Evolutionary conservation across 2,329 filamentous ascomycete species (phyloP), one percentile per base, ranked within the genome.

Genomic region (Didymosphaeria variabile): DNA sequence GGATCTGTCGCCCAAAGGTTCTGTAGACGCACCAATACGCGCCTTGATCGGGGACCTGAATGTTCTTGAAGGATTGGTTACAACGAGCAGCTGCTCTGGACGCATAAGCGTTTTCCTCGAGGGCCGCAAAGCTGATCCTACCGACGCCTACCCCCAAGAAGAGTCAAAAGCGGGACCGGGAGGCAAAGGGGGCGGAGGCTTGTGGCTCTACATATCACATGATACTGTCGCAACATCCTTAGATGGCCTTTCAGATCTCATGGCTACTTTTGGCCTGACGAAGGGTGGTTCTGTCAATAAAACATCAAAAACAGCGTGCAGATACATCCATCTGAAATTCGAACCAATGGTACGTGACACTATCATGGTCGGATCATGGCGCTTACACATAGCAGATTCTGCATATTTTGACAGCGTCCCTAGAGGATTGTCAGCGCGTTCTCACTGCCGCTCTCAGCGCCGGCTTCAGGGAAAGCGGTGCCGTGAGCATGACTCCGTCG

Each of bases 51-150:
- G 85, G 54, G 88, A 91, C 67, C 90, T 98, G 75, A 98, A 98
- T 78, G 76, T 71, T 1, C 74, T 90, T 6, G 85, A 89, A 1
- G 93, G 92, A 1, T 86, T 94, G 44, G 93, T 96, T 36, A 97
- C 94, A 1, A 97, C 94, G 2, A 97, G 93, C 79, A 97, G 93
- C 78, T 98, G 94, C 76, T 91, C 93, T 2, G 94, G 94, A 0
- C 85, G 94, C 55, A 87, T 96, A 50, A 94, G 91, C 66, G 91
- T 97, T 4, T 98, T 96, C 72, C 82, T 96, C 0, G 94, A 97
- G 80, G 94, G 94, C 0, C 82, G 81, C 47, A 90, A 87, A 70
- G 80, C 77, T 68, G 61, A 67, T 4, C 50, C 19, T 4, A 51
- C 57, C 15, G 40, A 10, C 38, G 31, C 47, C 44, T 62, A 65